These are phyloP conservation scores for Dipteronia dyeriana DNA, from an alignment of 345 rosid species.

Conservation along the genomic window DNA sequence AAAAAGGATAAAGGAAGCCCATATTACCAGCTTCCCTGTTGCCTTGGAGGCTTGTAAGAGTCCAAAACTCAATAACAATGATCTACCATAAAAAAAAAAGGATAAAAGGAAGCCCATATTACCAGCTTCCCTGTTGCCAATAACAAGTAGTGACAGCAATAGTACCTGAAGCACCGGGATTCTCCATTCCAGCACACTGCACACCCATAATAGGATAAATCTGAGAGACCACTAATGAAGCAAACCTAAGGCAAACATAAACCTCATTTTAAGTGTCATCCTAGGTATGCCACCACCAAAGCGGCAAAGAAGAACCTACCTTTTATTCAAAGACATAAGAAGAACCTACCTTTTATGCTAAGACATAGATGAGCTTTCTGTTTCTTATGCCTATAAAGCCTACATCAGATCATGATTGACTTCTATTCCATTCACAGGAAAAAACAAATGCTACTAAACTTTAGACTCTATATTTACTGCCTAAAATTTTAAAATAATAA, in stretches of 20 bases:
- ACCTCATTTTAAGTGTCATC: background rate
- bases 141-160: background rate
- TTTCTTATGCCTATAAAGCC: background rate
- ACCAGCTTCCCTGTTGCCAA: background rate
- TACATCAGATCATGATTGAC: background rate
- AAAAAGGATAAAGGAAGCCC: too few species aligned
- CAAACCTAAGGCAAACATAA: background rate
- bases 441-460: background rate
- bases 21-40: too few species aligned
- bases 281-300: background rate
- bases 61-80: too few species aligned
- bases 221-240: background rate
- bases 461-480: background rate
- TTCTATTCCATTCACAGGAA: background rate
- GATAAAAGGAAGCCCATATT: too few species aligned
- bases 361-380: background rate
- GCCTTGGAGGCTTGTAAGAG: too few species aligned
- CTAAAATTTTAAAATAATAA: background rate
- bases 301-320: background rate
- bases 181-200: background rate
- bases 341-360: background rate
- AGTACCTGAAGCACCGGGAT: background rate
- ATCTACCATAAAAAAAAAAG: too few species aligned
- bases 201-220: background rate
- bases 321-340: background rate